A percentile compares a stretch with the other conserved stretches of the same genome.
phyloP scores from a whole-genome alignment of 495 filamentous ascomycete species.

The Penicillium daleae region DNA sequence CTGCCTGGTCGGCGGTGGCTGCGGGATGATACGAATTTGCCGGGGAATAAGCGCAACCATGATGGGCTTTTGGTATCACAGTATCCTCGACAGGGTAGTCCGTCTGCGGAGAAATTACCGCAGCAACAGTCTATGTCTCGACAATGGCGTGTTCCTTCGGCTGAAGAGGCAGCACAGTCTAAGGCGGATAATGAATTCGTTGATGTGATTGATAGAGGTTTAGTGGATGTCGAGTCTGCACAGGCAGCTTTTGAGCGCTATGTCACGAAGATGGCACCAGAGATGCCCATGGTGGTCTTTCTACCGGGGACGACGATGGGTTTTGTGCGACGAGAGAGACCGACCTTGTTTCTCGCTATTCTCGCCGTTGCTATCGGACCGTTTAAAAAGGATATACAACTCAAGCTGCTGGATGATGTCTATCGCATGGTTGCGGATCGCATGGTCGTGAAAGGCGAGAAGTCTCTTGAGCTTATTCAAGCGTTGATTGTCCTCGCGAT shows the following conservation, averaged over 20 bases:
- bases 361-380: slow-evolving; percentile 68
- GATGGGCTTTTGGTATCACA: slow-evolving; percentile 26
- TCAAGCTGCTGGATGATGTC: slow-evolving; percentile 66
- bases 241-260: slow-evolving; percentile 70
- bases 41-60: slow-evolving; percentile 32
- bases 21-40: slow-evolving; percentile 11
- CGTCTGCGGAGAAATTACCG: slow-evolving; percentile 29
- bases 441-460: slow-evolving; percentile 75
- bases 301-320: slow-evolving; percentile 64
- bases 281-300: slow-evolving; percentile 82
- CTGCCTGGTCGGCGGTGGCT: slow-evolving; percentile 25
- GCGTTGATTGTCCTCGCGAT: slow-evolving; percentile 69
- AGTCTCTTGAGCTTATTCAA: slow-evolving; percentile 86
- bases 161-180: slow-evolving; percentile 14
- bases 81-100: slow-evolving; percentile 27
- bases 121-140: slow-evolving; percentile 15
- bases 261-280: slow-evolving; percentile 65
- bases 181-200: slow-evolving; percentile 42
- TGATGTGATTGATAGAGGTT: slow-evolving; percentile 72
- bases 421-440: slow-evolving; percentile 74
- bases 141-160: slow-evolving; percentile 23
- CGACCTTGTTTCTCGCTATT: slow-evolving; percentile 80
- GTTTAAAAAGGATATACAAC: slow-evolving; percentile 62
- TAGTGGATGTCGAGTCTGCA: slow-evolving; percentile 67
- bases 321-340: slow-evolving; percentile 71